Conservation (phyloP, 202 grass and related monocot genomes). For the Setaria italica region DNA sequence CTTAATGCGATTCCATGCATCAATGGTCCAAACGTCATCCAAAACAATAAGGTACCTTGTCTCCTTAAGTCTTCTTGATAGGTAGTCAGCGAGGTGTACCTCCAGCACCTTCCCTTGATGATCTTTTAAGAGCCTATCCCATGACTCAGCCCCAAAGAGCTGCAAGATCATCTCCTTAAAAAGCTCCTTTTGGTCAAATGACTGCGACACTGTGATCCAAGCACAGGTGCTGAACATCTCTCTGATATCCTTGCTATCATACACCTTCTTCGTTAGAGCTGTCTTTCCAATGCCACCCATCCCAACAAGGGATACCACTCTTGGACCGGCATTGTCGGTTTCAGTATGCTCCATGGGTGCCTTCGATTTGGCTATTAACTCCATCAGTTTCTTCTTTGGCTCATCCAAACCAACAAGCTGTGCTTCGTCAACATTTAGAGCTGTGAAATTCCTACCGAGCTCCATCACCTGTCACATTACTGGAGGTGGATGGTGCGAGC, state of each 20-base stretch:
- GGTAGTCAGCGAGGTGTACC: background rate
- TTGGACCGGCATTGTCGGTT: background rate
- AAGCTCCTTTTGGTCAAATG: background rate
- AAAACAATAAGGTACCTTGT: constrained; percentile 32
- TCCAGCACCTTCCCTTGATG: background rate
- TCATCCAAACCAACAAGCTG: constrained; percentile 18
- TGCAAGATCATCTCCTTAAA: background rate
- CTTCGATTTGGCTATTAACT: background rate
- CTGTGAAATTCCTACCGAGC: background rate
- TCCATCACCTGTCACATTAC: background rate
- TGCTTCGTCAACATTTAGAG: background rate
- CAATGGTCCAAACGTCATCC: constrained; percentile 39
- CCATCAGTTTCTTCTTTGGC: background rate
- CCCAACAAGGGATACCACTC: background rate
- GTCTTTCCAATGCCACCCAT: constrained; percentile 38
- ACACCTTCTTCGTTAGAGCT: constrained; percentile 1
- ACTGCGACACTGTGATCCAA: background rate
- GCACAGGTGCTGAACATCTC: background rate
- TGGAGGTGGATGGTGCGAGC: background rate
- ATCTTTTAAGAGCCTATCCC: background rate
- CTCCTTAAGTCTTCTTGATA: background rate
- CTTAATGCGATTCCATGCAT: background rate
- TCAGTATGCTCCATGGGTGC: background rate
- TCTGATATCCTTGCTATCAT: background rate
- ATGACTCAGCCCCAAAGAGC: background rate